Evolutionary conservation across 2,329 filamentous ascomycete genomes (phyloP).

Genomic region (Lachnellula cervina): DNA sequence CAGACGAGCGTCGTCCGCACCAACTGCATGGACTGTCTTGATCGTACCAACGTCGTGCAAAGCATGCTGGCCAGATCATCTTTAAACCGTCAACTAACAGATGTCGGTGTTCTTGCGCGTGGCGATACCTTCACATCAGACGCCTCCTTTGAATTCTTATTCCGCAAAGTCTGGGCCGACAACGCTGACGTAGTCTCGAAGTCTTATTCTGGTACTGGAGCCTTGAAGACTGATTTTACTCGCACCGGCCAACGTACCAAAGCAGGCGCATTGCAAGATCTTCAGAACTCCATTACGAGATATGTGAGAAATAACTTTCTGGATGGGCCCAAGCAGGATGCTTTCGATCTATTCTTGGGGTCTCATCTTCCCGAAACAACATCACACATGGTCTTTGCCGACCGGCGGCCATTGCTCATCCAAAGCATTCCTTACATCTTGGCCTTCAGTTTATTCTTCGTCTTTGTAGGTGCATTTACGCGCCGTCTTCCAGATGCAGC

Average conservation of each 20-base stretch:
- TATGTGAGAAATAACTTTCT: conserved; percentile 93
- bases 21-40: conserved; percentile 99
- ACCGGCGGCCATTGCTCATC: conserved; percentile 78
- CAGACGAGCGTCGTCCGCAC: conserved; percentile 92
- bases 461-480: conserved; percentile 70
- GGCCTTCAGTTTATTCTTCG: conserved; percentile 70
- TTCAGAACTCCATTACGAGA: conserved; percentile 80
- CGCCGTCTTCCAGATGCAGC: conserved; percentile 66
- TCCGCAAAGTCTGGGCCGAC: conserved; percentile 97
- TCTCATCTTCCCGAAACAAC: conserved; percentile 74
- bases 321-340: conserved; percentile 91
- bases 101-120: conserved; percentile 70
- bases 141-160: conserved; percentile 79
- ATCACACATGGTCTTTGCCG: conserved; percentile 70
- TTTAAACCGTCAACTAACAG: conserved; percentile 81
- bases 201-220: conserved; percentile 91
- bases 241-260: conserved; percentile 87
- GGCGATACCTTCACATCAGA: conserved; percentile 73
- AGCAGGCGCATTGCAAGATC: conserved; percentile 77
- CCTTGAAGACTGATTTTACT: conserved; percentile 96
- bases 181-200: conserved; percentile 94
- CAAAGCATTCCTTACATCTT: conserved; percentile 92
- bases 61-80: conserved; percentile 92
- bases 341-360: conserved; percentile 90
- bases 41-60: conserved; percentile 96